A percentile compares a stretch with the other conserved stretches of the same genome.
phyloP scores from a whole-genome alignment of 208 protist species.

The Trypanosoma theileri region DNA sequence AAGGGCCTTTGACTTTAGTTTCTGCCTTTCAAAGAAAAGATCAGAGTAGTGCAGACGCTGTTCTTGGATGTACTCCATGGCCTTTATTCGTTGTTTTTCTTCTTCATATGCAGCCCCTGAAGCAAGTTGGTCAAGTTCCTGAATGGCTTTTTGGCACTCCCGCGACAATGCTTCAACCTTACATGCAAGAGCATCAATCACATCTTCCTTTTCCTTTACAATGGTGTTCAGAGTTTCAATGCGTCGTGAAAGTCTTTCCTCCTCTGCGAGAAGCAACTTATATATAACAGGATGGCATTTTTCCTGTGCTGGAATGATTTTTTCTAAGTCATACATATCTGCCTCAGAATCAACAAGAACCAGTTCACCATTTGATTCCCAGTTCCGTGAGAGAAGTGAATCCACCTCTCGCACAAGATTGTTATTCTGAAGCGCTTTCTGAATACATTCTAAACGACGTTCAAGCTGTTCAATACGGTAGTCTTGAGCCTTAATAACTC shows the following conservation, averaged over 20 bases:
- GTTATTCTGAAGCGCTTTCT: constrained; percentile 64
- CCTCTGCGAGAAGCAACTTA: constrained; percentile 78
- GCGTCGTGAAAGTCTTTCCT: constrained; percentile 60
- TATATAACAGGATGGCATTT: constrained; percentile 83
- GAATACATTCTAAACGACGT: constrained; percentile 57
- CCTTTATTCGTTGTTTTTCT: constrained; percentile 66
- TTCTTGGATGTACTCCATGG: constrained; percentile 69
- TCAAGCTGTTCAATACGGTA: constrained; percentile 81
- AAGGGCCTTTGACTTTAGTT: constrained; percentile 27
- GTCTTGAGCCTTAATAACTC: constrained; percentile 87
- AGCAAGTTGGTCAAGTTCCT: constrained; percentile 72
- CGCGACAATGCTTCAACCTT: constrained; percentile 52
- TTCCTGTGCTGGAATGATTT: constrained; percentile 82
- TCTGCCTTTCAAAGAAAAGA: constrained; percentile 46
- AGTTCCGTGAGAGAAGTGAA: constrained; percentile 51
- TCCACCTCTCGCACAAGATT: constrained; percentile 58
- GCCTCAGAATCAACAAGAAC: constrained; percentile 36
- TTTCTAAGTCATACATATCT: constrained; percentile 78
- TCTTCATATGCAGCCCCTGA: constrained; percentile 63
- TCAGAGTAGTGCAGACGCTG: constrained; percentile 62
- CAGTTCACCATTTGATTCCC: constrained; percentile 51
- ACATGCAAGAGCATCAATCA: constrained; percentile 56
- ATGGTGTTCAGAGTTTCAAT: constrained; percentile 72
- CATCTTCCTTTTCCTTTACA: constrained; percentile 76
- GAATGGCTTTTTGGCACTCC: constrained; percentile 66